These are phyloP conservation scores for Hypomontagnella submonticulosa DNA, from an alignment of 495 filamentous ascomycete genomes.

Conservation along the genomic window DNA sequence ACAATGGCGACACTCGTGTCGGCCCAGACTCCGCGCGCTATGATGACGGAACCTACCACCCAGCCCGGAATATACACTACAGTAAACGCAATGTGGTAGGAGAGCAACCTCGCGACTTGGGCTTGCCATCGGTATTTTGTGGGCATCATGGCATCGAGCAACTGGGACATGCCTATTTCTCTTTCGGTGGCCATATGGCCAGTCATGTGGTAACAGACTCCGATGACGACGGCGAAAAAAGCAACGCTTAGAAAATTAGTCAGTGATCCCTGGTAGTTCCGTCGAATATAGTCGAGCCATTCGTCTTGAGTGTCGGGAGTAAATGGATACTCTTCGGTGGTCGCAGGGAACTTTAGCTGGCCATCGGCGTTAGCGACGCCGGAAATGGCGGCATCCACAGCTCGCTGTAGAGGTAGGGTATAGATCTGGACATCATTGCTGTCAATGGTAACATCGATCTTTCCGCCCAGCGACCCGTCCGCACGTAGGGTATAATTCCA, in stretches of 20 bases:
- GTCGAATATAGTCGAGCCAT: constrained; percentile 67
- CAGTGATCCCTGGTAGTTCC: constrained; percentile 73
- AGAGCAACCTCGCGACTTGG: constrained; percentile 72
- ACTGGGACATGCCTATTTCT: constrained; percentile 80
- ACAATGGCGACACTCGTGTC: constrained; percentile 68
- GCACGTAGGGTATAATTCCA: constrained; percentile 89
- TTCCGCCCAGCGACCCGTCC: constrained; percentile 68
- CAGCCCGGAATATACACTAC: constrained; percentile 75
- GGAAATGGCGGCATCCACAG: constrained; percentile 79
- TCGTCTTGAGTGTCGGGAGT: constrained; percentile 74
- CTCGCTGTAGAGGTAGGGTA: constrained; percentile 78
- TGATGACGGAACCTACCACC: constrained; percentile 72
- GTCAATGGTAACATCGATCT: constrained; percentile 66
- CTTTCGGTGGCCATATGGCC: constrained; percentile 81
- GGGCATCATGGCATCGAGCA: constrained; percentile 86
- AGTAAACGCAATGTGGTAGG: constrained; percentile 75
- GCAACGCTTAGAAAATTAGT: constrained; percentile 74
- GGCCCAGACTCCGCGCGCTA: constrained; percentile 70
- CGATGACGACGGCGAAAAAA: constrained; percentile 74
- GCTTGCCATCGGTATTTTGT: constrained; percentile 71
- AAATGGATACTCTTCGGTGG: constrained; percentile 74
- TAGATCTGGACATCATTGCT: constrained; percentile 79
- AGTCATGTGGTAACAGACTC: constrained; percentile 78
- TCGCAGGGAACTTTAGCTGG: constrained; percentile 54
- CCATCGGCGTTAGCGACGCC: constrained; percentile 55